Percentiles rank a stretch among this genome's conserved stretches.
These are phyloP conservation scores for Pterocarpus santalinus DNA, from an alignment of 306 rosid genomes.

Conservation along the genomic window DNA sequence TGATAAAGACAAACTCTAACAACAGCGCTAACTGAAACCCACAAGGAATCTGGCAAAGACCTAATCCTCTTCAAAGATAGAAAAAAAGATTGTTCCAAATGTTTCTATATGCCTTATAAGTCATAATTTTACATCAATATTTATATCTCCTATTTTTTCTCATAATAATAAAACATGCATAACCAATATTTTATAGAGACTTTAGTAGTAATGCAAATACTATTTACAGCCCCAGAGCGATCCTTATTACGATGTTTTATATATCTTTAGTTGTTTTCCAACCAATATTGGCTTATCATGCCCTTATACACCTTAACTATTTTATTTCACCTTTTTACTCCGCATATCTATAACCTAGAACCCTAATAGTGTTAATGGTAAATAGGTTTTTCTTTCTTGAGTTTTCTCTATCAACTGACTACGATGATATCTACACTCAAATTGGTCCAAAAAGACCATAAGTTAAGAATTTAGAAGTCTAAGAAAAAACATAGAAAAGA, in stretches of 20 bases:
- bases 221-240: neutral
- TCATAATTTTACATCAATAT: too few species aligned
- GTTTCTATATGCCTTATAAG: too few species aligned
- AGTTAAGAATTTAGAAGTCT: neutral
- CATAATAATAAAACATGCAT: too few species aligned
- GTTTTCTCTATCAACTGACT: neutral
- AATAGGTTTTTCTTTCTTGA: neutral
- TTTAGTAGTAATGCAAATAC: neutral
- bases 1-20: too few species aligned
- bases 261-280: neutral
- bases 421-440: neutral
- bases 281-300: neutral
- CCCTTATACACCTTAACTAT: neutral
- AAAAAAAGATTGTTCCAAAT: too few species aligned
- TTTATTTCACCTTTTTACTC: neutral
- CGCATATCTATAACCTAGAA: neutral
- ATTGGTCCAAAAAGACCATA: neutral
- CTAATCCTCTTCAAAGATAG: too few species aligned
- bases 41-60: too few species aligned
- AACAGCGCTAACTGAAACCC: too few species aligned
- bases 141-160: too few species aligned
- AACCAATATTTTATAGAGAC: too few species aligned
- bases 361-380: neutral
- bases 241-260: neutral
- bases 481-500: neutral